phyloP scores from a whole-genome alignment of 331 rosid species.

The Malus hybrid region DNA sequence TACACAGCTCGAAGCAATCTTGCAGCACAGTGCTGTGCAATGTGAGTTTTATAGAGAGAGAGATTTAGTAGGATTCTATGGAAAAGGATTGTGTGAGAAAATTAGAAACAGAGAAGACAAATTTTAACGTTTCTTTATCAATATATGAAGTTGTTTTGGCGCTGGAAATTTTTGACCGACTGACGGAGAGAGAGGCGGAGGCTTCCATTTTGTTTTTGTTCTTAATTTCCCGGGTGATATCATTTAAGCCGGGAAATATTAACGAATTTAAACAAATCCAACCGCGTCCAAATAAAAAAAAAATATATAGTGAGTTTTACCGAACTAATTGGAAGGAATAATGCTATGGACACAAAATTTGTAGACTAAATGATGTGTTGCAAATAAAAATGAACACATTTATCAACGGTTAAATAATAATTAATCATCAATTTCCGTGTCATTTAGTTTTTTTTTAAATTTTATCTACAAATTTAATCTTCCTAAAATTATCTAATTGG shows the following conservation, averaged over 20 bases:
- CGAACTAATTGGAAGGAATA: neutral
- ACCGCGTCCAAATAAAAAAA: neutral
- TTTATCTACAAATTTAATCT: too few species aligned
- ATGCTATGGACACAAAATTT: too few species aligned
- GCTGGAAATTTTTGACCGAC: conserved; percentile 8
- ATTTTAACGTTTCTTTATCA: neutral
- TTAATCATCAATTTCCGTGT: too few species aligned
- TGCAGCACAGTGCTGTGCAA: neutral
- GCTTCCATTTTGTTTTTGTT: neutral
- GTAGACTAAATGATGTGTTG: too few species aligned
- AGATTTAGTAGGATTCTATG: too few species aligned
- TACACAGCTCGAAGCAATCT: neutral
- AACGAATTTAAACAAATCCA: neutral
- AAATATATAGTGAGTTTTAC: neutral
- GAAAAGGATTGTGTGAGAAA: too few species aligned
- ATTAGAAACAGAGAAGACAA: neutral
- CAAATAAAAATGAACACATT: too few species aligned
- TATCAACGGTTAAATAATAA: too few species aligned
- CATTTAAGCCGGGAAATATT: neutral
- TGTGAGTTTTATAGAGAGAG: neutral
- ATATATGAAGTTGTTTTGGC: neutral
- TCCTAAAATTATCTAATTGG: too few species aligned
- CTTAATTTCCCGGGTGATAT: too few species aligned
- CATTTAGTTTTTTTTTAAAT: too few species aligned
- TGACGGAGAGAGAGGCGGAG: too few species aligned